Evolutionary conservation across 1,139 yeast genomes (phyloP).

Genomic region (Candida sanyaensis): DNA sequence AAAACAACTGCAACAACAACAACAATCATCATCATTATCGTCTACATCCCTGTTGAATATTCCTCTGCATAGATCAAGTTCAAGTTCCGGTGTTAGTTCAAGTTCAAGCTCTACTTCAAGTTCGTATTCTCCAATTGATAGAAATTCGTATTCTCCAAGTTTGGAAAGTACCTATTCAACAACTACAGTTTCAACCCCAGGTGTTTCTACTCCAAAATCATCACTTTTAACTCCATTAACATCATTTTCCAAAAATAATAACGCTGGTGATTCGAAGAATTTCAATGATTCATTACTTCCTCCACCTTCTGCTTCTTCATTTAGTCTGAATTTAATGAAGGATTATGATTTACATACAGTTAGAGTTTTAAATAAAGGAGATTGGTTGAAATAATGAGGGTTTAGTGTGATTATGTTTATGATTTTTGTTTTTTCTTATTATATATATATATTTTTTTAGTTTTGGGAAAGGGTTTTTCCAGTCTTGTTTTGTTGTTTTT

Average conservation of each 20-base stretch:
- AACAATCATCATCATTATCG: neutral
- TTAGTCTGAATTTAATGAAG: neutral
- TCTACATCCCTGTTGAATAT: neutral
- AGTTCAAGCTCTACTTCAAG: neutral
- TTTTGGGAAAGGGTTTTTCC: no score
- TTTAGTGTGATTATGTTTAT: neutral
- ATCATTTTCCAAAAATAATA: neutral
- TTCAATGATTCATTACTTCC: constrained; percentile 2
- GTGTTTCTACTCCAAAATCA: constrained; percentile 1
- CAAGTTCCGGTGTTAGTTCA: neutral
- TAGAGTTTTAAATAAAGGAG: constrained; percentile 9
- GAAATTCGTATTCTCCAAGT: neutral
- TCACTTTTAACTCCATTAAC: neutral
- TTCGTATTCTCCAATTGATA: constrained; percentile 2
- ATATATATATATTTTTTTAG: neutral
- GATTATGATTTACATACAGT: constrained; percentile 10
- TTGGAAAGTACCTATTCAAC: constrained; percentile 1
- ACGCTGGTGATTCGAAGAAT: neutral
- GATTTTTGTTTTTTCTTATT: neutral
- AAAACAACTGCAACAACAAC: neutral
- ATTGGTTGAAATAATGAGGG: constrained; percentile 8
- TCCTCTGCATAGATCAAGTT: neutral
- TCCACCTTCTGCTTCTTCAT: neutral
- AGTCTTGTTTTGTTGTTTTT: no score
- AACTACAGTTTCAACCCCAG: neutral